Evolutionary conservation across 352 stramenopile genomes (phyloP).

Genomic region (Pythium oligandrum): DNA sequence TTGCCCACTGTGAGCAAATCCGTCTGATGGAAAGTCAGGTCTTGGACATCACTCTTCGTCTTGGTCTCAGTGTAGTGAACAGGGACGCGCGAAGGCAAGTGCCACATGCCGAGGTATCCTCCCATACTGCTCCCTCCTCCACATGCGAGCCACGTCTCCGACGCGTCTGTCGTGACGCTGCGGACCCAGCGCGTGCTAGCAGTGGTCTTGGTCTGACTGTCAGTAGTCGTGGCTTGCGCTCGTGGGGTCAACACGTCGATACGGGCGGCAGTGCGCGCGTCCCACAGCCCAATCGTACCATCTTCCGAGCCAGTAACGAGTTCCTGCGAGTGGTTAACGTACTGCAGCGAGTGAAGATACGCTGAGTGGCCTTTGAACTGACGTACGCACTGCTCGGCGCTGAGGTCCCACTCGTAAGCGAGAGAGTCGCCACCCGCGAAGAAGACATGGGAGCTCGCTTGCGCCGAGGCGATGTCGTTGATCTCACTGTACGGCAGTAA

Average conservation of each 20-base stretch:
- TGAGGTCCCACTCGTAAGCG: slow-evolving; percentile 60
- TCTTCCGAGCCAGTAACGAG: slow-evolving; percentile 70
- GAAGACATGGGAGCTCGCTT: slow-evolving; percentile 29
- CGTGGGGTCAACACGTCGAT: slow-evolving; percentile 46
- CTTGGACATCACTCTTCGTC: slow-evolving; percentile 44
- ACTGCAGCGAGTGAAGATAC: slow-evolving; percentile 60
- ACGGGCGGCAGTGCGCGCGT: slow-evolving; percentile 42
- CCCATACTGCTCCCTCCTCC: slow-evolving; percentile 48
- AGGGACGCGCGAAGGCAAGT: slow-evolving; percentile 65
- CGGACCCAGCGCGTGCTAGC: slow-evolving; percentile 40
- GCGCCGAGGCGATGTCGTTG: slow-evolving; percentile 50
- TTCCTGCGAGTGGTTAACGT: slow-evolving; percentile 64
- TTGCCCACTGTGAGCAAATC: slow-evolving; percentile 71
- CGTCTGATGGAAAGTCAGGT: slow-evolving; percentile 65
- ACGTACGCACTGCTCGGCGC: slow-evolving; percentile 42
- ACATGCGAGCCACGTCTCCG: slow-evolving; percentile 66
- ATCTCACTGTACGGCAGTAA: slow-evolving; percentile 58
- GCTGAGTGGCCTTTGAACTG: slow-evolving; percentile 52
- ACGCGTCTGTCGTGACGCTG: slow-evolving; percentile 56
- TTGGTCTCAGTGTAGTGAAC: slow-evolving; percentile 58
- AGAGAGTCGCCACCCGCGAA: slow-evolving; percentile 56
- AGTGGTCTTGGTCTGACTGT: slow-evolving; percentile 20
- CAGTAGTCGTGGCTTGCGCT: too few species aligned
- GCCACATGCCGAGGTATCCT: slow-evolving; percentile 74
- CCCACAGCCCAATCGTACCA: slow-evolving; percentile 70